These are phyloP conservation scores for Ceratocystis eucalypticola DNA, from an alignment of 2,329 filamentous ascomycete genomes.

Conservation along the genomic window DNA sequence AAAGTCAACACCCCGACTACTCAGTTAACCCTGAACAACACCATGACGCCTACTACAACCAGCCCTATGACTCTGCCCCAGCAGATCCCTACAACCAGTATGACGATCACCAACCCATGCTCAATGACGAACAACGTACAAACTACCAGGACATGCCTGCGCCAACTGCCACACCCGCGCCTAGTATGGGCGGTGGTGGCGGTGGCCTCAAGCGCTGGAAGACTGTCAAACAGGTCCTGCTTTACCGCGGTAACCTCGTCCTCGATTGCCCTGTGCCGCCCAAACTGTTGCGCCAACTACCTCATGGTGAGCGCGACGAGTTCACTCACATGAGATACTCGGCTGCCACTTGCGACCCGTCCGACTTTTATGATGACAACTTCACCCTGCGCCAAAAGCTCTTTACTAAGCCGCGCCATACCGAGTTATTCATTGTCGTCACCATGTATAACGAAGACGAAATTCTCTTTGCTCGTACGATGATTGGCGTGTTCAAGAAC, in stretches of 20 bases:
- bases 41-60: conserved; percentile 75
- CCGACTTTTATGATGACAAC: conserved; percentile 73
- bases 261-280: conserved; percentile 93
- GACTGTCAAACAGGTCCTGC: conserved; percentile 94
- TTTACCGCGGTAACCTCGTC: conserved; percentile 93
- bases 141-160: conserved; percentile 39
- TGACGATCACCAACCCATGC: conserved; percentile 62
- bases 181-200: conserved; percentile 21
- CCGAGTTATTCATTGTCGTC: conserved; percentile 63
- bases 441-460: conserved; percentile 99
- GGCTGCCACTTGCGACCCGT: conserved; percentile 85
- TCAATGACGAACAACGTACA: conserved; percentile 46
- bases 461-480: conserved; percentile 82
- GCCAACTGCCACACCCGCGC: conserved; percentile 24
- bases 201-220: conserved; percentile 72
- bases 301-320: conserved; percentile 84
- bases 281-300: conserved; percentile 70
- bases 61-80: conserved; percentile 49
- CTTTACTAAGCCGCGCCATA: conserved; percentile 83
- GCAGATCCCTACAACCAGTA: conserved; percentile 50
- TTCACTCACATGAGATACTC: conserved; percentile 82
- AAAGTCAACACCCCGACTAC: conserved; percentile 49
- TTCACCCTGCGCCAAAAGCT: conserved; percentile 86
- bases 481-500: conserved; percentile 97
- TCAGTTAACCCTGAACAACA: conserved; percentile 70